Evolutionary conservation across 164 flowering plant genomes (phyloP).

Genomic region (Tetracentron sinense): DNA sequence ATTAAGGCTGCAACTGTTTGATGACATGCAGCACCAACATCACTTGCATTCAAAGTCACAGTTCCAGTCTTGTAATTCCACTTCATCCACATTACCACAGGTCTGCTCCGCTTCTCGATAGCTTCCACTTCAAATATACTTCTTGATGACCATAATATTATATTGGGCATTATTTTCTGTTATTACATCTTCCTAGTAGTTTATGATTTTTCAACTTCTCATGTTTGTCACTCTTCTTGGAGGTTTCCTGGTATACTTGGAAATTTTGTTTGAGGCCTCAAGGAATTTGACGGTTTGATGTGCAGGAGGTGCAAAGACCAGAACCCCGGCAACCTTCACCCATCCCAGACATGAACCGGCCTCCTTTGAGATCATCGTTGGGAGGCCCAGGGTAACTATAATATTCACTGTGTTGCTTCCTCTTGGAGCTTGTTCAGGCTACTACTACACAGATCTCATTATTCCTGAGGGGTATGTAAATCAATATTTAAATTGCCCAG

Average conservation of each 20-base stretch:
- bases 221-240: neutral
- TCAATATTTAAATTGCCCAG: neutral
- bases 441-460: conserved; percentile 10
- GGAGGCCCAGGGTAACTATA: conserved; percentile 51
- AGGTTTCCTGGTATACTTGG: neutral
- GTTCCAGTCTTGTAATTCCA: conserved; percentile 36
- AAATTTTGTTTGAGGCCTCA: neutral
- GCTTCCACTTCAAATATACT: neutral
- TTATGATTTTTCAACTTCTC: neutral
- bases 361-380: conserved; percentile 61
- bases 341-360: conserved; percentile 32
- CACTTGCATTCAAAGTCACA: conserved; percentile 50
- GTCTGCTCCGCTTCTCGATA: conserved; percentile 22
- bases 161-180: no score
- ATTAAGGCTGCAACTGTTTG: conserved; percentile 65
- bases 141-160: neutral
- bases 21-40: conserved; percentile 70
- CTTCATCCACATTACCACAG: conserved; percentile 41
- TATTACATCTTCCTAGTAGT: neutral
- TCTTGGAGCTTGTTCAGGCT: conserved; percentile 4
- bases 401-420: conserved; percentile 23
- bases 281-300: conserved; percentile 1
- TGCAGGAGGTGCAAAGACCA: conserved; percentile 56
- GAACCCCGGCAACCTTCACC: conserved; percentile 35
- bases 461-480: conserved; percentile 4